Conservation (phyloP, 1,284 basidiomycete genomes). For the Rhodotorula mucilaginosa region DNA sequence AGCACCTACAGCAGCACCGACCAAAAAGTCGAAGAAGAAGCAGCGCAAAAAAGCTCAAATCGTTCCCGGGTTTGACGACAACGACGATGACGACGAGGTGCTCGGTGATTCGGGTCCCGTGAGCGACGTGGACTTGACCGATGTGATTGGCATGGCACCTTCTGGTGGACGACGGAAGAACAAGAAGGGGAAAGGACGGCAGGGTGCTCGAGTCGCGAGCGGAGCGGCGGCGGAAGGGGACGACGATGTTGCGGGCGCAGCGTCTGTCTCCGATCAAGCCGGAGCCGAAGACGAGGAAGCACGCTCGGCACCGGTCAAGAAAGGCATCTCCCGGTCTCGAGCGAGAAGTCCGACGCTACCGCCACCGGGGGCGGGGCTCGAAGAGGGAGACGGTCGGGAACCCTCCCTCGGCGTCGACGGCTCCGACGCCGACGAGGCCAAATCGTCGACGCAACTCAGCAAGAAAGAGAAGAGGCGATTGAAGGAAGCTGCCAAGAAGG, state of each 20-base stretch:
- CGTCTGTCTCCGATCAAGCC: no score
- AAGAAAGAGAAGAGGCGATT: slow-evolving; percentile 79
- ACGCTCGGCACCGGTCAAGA: no score
- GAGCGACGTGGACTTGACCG: slow-evolving; percentile 20
- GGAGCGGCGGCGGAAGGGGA: no score
- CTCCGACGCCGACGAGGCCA: slow-evolving; percentile 15
- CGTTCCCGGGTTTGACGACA: slow-evolving; percentile 4
- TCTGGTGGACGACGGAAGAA: background rate
- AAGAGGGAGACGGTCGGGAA: no score
- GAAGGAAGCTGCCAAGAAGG: slow-evolving; percentile 72
- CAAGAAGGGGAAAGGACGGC: slow-evolving; percentile 15
- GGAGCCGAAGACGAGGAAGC: no score
- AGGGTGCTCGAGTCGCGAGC: background rate
- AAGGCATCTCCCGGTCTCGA: no score
- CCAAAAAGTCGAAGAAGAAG: slow-evolving; percentile 14
- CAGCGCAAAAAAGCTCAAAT: background rate
- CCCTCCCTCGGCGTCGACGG: background rate
- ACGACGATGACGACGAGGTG: slow-evolving; percentile 42
- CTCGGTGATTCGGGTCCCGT: background rate
- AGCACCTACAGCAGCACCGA: slow-evolving; percentile 38
- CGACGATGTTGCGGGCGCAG: background rate
- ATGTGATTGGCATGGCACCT: slow-evolving; percentile 10
- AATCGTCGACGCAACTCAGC: slow-evolving; percentile 55
- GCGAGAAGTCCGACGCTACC: no score
- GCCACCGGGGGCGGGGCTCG: no score